Base-by-base conservation (phyloP, 192 early-diverging fungal species). In the Geranomyces variabilis region DNA sequence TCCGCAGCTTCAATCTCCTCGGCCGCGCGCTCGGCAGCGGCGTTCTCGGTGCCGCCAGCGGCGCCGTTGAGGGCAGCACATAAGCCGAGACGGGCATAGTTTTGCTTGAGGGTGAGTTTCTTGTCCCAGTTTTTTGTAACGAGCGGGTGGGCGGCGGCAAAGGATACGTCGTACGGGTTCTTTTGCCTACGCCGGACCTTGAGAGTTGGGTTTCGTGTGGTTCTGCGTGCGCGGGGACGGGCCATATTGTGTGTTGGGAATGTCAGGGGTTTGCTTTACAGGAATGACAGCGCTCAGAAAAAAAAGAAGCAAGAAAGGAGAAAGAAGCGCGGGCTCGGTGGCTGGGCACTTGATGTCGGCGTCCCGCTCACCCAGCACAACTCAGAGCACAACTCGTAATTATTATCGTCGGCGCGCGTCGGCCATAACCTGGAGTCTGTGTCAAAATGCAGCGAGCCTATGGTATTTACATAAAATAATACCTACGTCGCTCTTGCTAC, bases 21-120 rank as follows among this genome's bases (percentile, higher is more conserved):
- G 43, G 63, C 67, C 17, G 51, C 55, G 28, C 73, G 34, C 0
- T 70, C 66, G 29, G 44, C 73, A n/a, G 51, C 71, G 15, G 60
- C 74, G 29, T 61, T 43, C 28, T 79, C 75, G 28, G 67, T 70
- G 30, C 83, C 85, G 49, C 85, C 85, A 12, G 85, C 75, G 26
- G 71, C 69, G 21, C 83, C 85, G 71, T 86, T 83, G 44, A 86
- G 69, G 21, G 66, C 60, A 12, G 79, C 68, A 19, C 81, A 33
- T n/a, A 86, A 56, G 12, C 85, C 85, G 62, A 87, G 70, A 29
- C 66, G 43, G 49, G 75, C 73, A 73, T 87, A 87, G 79, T 87
- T 87, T 66, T 87, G 81, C 17, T 73, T 57, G 22, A 87, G 69
- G 1, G 85, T 87, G 57, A 83, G 70, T 58, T 74, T 81, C 63